Conservation (phyloP, 352 stramenopile genomes). For the Globisporangium sylvaticum region DNA sequence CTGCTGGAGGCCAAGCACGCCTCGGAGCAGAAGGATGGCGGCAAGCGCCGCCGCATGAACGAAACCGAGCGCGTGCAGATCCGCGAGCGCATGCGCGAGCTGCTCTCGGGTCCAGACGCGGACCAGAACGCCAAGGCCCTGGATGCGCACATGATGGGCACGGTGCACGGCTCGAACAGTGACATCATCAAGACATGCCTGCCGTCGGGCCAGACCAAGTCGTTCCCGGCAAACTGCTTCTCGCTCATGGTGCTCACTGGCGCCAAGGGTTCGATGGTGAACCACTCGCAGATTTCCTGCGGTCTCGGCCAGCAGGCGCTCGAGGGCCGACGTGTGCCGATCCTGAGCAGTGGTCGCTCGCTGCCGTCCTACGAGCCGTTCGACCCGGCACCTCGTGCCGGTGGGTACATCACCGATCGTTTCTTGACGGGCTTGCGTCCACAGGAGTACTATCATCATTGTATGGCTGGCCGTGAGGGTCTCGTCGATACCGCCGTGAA, state of each 20-base stretch:
- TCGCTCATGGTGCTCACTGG: constrained; percentile 99
- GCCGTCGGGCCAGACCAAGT: constrained; percentile 94
- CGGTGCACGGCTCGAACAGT: constrained; percentile 88
- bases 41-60: constrained; percentile 84
- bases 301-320: constrained; percentile 98
- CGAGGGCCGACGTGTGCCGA: constrained; percentile 97
- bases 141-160: constrained; percentile 89
- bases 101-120: constrained; percentile 70
- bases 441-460: constrained; percentile 99
- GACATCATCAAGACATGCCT: constrained; percentile 99
- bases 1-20: constrained; percentile 58
- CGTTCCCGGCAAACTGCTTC: constrained; percentile 99
- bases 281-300: constrained; percentile 99
- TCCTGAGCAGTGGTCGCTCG: constrained; percentile 96
- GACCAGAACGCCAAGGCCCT: constrained; percentile 75
- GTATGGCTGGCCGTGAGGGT: constrained; percentile 99
- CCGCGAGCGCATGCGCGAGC: constrained; percentile 66
- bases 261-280: constrained; percentile 99
- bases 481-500: constrained; percentile 99
- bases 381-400: constrained; percentile 95
- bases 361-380: constrained; percentile 98
- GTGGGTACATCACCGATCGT: constrained; percentile 99
- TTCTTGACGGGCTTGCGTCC: constrained; percentile 97
- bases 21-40: constrained; percentile 33
- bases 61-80: constrained; percentile 68